A percentile compares a stretch with the other conserved stretches of the same genome.
These are phyloP conservation scores for Salix brachista DNA, from an alignment of 345 rosid genomes.

Conservation along the genomic window DNA sequence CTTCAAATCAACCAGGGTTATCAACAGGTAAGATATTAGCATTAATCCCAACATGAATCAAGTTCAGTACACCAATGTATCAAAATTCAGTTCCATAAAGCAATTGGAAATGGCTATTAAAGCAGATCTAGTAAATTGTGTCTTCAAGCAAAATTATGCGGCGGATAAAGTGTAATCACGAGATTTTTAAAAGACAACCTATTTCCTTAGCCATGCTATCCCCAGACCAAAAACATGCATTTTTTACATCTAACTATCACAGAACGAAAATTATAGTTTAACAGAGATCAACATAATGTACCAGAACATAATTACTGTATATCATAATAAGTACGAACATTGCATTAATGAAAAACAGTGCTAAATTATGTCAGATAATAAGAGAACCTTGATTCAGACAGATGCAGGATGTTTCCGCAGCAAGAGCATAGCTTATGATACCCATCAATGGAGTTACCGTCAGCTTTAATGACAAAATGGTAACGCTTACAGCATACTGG, in stretches of 20 bases:
- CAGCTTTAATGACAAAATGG: slow-evolving; percentile 65
- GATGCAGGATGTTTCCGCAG: slow-evolving; percentile 49
- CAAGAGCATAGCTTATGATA: slow-evolving; percentile 49
- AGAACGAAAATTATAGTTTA: background rate
- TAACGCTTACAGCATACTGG: slow-evolving; percentile 63
- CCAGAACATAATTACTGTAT: background rate
- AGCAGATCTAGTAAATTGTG: too few relatives aligned
- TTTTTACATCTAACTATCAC: background rate
- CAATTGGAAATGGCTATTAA: background rate
- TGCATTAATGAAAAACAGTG: background rate
- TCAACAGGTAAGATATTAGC: background rate
- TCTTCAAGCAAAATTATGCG: background rate
- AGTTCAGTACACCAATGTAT: background rate
- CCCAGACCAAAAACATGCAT: background rate
- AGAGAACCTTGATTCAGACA: slow-evolving; percentile 49
- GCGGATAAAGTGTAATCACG: background rate
- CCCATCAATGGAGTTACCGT: slow-evolving; percentile 53
- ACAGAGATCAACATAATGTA: background rate
- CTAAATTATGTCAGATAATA: background rate
- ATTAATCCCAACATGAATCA: background rate
- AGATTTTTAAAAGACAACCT: background rate
- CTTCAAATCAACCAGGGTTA: background rate
- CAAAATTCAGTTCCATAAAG: background rate
- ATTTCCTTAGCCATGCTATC: background rate
- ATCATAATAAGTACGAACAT: background rate